Percentiles rank a stretch among this genome's conserved stretches.
These are phyloP conservation scores for Aspergillus transmontanensis DNA, from an alignment of 2,329 filamentous ascomycete genomes.

Conservation along the genomic window DNA sequence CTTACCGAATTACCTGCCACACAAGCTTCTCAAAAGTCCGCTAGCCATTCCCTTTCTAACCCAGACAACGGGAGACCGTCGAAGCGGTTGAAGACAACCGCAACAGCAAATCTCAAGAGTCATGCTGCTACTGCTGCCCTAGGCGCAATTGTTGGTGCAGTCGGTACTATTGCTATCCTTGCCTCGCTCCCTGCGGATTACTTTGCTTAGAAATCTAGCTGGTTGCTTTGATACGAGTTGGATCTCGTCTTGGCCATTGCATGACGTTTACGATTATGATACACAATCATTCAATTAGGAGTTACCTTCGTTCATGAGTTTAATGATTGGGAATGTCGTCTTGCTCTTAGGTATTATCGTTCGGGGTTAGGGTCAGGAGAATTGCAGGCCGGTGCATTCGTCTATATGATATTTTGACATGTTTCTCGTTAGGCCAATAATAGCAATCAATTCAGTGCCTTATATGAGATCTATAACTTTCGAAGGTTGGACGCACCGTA, in stretches of 20 bases:
- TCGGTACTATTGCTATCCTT: constrained; percentile 44
- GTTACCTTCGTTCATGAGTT: background rate
- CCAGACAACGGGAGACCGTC: constrained; percentile 22
- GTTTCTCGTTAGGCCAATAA: constrained; percentile 1
- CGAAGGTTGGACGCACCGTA: background rate
- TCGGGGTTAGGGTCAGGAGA: background rate
- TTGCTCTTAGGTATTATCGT: background rate
- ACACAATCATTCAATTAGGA: background rate
- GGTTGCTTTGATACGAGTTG: background rate
- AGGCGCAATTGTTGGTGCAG: constrained; percentile 44
- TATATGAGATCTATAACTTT: background rate
- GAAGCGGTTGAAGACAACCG: constrained; percentile 33
- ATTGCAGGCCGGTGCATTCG: background rate
- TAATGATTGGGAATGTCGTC: constrained; percentile 3
- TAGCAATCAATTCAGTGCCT: background rate
- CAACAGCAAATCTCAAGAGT: constrained; percentile 29
- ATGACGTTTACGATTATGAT: constrained; percentile 6
- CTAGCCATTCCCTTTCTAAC: constrained; percentile 17
- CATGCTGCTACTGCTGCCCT: constrained; percentile 44
- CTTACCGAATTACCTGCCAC: constrained; percentile 6
- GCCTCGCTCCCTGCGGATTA: constrained; percentile 47
- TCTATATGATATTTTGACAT: constrained; percentile 1
- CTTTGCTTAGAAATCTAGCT: constrained; percentile 35
- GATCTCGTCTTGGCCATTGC: background rate
- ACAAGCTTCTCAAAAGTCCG: constrained; percentile 10